Conservation (phyloP, 805 yeast genomes). For the Wickerhamomyces alni region DNA sequence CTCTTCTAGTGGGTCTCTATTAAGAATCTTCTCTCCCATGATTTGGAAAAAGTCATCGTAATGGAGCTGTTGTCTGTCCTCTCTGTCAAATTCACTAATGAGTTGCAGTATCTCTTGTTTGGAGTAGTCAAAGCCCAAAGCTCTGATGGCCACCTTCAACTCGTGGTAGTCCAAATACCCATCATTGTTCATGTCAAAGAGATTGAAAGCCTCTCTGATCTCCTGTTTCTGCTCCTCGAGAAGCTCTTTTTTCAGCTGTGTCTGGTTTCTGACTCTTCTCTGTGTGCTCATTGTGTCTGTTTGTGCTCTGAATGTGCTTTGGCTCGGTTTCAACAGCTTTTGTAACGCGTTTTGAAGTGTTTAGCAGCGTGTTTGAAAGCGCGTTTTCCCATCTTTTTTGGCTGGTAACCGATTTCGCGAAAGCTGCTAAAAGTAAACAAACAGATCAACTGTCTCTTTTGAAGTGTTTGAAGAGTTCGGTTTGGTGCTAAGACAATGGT, state of each 20-base stretch:
- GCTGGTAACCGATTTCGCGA: background rate
- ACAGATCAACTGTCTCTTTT: too few species aligned
- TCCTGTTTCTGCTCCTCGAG: conserved; percentile 87
- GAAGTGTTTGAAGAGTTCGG: too few species aligned
- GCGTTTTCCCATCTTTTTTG: background rate
- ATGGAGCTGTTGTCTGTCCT: conserved; percentile 63
- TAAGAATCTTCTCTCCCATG: conserved; percentile 77
- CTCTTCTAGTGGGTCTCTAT: conserved; percentile 91
- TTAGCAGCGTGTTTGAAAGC: background rate
- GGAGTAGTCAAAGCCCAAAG: conserved; percentile 82
- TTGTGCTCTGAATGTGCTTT: background rate
- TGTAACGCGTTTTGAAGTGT: background rate
- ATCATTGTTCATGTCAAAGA: conserved; percentile 91
- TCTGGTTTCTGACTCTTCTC: conserved; percentile 17
- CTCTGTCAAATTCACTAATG: conserved; percentile 76
- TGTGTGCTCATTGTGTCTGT: background rate
- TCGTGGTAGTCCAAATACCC: conserved; percentile 91
- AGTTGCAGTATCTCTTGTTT: conserved; percentile 70
- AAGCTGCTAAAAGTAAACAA: background rate
- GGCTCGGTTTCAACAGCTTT: background rate
- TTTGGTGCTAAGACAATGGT: too few species aligned
- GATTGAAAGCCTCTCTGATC: conserved; percentile 83
- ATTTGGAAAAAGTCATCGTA: conserved; percentile 68
- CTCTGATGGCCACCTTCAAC: conserved; percentile 81
- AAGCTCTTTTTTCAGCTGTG: conserved; percentile 54